Evolutionary conservation across 1,139 yeast genomes (phyloP).

Genomic region (Arxiozyma slooffiae): DNA sequence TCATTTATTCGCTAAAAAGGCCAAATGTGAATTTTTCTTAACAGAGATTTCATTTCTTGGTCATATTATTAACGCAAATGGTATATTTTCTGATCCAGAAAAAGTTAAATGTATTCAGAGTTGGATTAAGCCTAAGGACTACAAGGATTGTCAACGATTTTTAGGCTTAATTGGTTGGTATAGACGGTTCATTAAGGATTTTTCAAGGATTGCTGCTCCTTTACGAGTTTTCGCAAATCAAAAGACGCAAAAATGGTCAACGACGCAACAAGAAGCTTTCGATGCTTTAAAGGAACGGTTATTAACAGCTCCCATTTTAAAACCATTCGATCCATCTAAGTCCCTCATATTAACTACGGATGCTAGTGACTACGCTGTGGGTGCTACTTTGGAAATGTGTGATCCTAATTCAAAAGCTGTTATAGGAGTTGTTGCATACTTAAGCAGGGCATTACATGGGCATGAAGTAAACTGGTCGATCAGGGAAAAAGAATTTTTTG

Average conservation of each 20-base stretch:
- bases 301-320: background rate
- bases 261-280: background rate
- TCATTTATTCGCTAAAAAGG: background rate
- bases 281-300: background rate
- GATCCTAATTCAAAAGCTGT: background rate
- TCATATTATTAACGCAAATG: background rate
- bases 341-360: background rate
- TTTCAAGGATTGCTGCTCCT: background rate
- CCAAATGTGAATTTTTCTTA: constrained; percentile 1
- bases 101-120: background rate
- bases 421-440: background rate
- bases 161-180: constrained; percentile 1
- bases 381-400: background rate
- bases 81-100: constrained; percentile 1
- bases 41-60: background rate
- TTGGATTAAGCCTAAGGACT: background rate
- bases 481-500: background rate
- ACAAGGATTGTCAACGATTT: constrained; percentile 1
- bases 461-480: background rate
- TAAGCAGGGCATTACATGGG: background rate
- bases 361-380: background rate
- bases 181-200: background rate
- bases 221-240: background rate
- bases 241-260: background rate
- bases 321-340: constrained; percentile 1